Percentiles rank a stretch among this genome's conserved stretches.
Evolutionary conservation across 2,329 filamentous ascomycete genomes (phyloP).

Genomic region (Emergomyces orientalis): DNA sequence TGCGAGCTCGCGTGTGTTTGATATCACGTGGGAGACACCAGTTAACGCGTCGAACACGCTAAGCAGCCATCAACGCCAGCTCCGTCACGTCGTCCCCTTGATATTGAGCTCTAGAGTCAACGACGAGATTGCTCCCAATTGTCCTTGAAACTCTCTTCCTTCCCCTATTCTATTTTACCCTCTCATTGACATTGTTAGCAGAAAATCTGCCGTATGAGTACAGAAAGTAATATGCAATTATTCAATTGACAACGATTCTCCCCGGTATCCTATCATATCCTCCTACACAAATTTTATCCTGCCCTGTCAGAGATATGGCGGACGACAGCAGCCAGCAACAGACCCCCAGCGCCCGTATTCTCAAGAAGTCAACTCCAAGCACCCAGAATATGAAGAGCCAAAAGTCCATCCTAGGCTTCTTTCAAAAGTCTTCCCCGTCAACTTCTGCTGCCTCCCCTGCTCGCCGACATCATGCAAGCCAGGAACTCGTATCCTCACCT

Average conservation of each 20-base stretch:
- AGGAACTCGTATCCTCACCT: constrained; percentile 12
- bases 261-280: neutral
- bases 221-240: neutral
- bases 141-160: neutral
- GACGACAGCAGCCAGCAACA: constrained; percentile 4
- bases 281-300: neutral
- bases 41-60: constrained; percentile 34
- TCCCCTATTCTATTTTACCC: neutral
- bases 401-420: constrained; percentile 69
- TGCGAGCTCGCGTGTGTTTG: neutral
- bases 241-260: neutral
- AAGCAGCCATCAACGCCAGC: neutral
- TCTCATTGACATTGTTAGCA: neutral
- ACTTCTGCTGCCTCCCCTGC: constrained; percentile 26
- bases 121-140: neutral
- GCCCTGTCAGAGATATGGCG: neutral
- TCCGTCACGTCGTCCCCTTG: neutral
- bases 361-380: constrained; percentile 27
- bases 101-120: neutral
- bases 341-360: constrained; percentile 10
- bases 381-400: constrained; percentile 50
- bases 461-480: constrained; percentile 15
- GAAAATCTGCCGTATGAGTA: neutral
- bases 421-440: constrained; percentile 50
- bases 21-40: constrained; percentile 17